These are phyloP conservation scores for Zizania palustris DNA, from an alignment of 202 grass and related monocot genomes.

Conservation along the genomic window DNA sequence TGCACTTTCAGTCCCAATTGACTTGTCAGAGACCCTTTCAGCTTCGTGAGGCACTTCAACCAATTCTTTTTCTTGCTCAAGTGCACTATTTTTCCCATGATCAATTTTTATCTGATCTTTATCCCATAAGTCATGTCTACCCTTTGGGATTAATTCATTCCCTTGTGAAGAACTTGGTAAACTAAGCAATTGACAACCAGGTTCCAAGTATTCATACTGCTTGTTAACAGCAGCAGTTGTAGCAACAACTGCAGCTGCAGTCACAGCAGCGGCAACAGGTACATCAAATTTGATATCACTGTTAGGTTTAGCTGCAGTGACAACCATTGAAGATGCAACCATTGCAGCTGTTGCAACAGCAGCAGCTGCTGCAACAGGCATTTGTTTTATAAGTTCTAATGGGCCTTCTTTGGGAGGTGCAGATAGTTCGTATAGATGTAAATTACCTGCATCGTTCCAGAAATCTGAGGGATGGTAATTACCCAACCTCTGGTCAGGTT, in stretches of 20 bases:
- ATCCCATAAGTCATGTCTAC: constrained; percentile 43
- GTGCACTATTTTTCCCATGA: constrained; percentile 50
- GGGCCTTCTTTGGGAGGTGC: constrained; percentile 42
- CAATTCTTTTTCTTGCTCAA: constrained; percentile 55
- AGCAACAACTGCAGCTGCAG: constrained; percentile 95
- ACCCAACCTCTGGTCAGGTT: constrained; percentile 61
- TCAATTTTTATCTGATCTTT: constrained; percentile 50
- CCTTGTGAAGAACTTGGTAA: constrained; percentile 47
- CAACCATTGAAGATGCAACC: constrained; percentile 93
- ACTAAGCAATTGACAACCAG: constrained; percentile 43
- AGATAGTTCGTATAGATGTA: constrained; percentile 49
- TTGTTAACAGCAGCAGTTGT: constrained; percentile 86
- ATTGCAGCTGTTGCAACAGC: constrained; percentile 97
- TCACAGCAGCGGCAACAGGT: constrained; percentile 80
- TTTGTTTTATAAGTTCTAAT: constrained; percentile 70
- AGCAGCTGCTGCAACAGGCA: constrained; percentile 93
- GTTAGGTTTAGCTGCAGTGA: constrained; percentile 89
- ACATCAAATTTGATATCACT: constrained; percentile 78
- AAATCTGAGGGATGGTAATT: constrained; percentile 40
- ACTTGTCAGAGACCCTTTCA: constrained; percentile 78
- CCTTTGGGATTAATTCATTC: constrained; percentile 40
- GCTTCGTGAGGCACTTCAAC: constrained; percentile 48
- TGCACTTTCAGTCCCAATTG: constrained; percentile 75
- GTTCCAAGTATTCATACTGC: constrained; percentile 65
- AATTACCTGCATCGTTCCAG: constrained; percentile 26